phyloP scores from a whole-genome alignment of 2,329 filamentous ascomycete genomes.

The Sclerotinia minor region DNA sequence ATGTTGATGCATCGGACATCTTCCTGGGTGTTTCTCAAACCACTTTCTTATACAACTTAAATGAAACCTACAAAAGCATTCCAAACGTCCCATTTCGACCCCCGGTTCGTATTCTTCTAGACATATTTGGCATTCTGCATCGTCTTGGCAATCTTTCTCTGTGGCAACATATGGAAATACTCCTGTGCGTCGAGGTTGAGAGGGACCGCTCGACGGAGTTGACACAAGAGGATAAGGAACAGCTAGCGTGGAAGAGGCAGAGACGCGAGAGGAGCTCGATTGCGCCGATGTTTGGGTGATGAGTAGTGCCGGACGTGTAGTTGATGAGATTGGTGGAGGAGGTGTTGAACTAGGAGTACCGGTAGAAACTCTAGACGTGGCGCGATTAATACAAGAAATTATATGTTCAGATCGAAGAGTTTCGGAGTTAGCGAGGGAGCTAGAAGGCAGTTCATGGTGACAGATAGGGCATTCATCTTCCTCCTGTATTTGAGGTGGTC shows the following conservation, averaged over 20 bases:
- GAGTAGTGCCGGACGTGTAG: constrained; percentile 21
- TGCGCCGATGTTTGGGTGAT: constrained; percentile 30
- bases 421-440: constrained; percentile 55
- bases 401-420: constrained; percentile 59
- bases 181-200: constrained; percentile 51
- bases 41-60: constrained; percentile 60
- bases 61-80: constrained; percentile 68
- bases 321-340: constrained; percentile 27
- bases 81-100: constrained; percentile 62
- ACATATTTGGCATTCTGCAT: constrained; percentile 67
- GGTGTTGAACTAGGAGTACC: constrained; percentile 24
- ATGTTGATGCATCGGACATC: constrained; percentile 67
- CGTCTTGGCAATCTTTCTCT: constrained; percentile 68
- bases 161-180: constrained; percentile 66
- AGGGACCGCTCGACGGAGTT: not conserved
- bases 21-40: constrained; percentile 62
- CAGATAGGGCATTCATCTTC: constrained; percentile 81
- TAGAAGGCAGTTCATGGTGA: constrained; percentile 66
- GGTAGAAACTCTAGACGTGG: constrained; percentile 25
- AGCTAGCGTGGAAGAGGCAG: constrained; percentile 27
- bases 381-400: constrained; percentile 51
- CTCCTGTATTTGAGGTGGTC: constrained; percentile 54
- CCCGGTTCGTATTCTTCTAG: constrained; percentile 65
- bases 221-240: constrained; percentile 36
- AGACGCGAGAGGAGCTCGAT: constrained; percentile 32